A percentile compares a stretch with the other conserved stretches of the same genome.
phyloP scores from a whole-genome alignment of 257 asterid species.

The Jasminum sambac region DNA sequence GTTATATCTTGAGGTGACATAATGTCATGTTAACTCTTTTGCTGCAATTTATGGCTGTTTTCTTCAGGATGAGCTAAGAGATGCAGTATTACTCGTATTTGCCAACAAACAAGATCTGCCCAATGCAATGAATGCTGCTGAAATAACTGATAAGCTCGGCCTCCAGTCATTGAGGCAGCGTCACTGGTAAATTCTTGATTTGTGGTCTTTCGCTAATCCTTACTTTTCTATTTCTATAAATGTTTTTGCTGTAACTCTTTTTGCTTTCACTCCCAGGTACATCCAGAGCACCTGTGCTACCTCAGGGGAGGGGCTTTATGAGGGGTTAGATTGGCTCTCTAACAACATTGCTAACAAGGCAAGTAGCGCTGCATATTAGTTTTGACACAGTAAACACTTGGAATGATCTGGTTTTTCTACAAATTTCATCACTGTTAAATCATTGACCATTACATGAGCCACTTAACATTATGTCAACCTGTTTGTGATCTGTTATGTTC shows the following conservation, averaged over 20 bases:
- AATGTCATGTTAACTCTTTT: constrained; percentile 10
- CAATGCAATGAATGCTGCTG: constrained; percentile 93
- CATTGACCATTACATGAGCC: no score
- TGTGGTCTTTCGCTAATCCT: neutral
- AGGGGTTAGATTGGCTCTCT: constrained; percentile 93
- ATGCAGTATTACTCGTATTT: constrained; percentile 82
- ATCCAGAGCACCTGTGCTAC: constrained; percentile 95
- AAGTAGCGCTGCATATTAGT: constrained; percentile 19
- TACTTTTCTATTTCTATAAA: neutral
- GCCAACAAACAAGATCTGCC: constrained; percentile 97
- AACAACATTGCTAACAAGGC: constrained; percentile 83
- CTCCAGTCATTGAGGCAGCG: constrained; percentile 93
- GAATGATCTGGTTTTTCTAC: no score
- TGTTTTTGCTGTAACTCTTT: neutral
- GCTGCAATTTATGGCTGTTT: neutral
- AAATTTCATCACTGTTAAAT: no score
- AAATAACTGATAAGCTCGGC: constrained; percentile 88
- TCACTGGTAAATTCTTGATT: constrained; percentile 58
- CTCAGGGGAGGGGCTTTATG: constrained; percentile 90
- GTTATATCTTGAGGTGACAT: neutral
- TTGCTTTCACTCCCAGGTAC: constrained; percentile 50
- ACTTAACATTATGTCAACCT: no score
- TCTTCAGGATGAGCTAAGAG: constrained; percentile 78
- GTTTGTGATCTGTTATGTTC: no score
- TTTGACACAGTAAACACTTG: no score